Evolutionary conservation across 805 yeast genomes (phyloP).

Genomic region (Lachancea cidri): DNA sequence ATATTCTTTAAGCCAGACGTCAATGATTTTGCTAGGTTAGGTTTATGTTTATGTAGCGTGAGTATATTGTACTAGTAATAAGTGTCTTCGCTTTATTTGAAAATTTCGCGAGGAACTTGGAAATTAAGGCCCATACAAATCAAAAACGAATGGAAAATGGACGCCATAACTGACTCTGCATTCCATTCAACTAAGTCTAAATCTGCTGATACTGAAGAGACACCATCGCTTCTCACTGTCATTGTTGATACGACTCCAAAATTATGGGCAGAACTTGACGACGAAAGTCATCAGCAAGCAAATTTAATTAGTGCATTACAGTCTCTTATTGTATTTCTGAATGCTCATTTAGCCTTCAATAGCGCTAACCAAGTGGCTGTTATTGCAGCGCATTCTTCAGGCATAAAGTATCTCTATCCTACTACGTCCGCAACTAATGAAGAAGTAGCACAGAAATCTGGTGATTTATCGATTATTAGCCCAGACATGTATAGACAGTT

Average conservation of each 20-base stretch:
- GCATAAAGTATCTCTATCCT: conserved; percentile 72
- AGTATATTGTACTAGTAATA: no score
- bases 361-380: conserved; percentile 81
- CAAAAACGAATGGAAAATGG: conserved; percentile 27
- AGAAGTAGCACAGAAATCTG: conserved; percentile 10
- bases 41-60: not conserved
- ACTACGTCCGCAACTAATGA: conserved; percentile 8
- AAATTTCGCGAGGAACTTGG: not conserved
- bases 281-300: conserved; percentile 30
- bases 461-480: conserved; percentile 36
- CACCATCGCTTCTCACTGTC: conserved; percentile 75
- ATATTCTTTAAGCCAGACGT: conserved; percentile 30
- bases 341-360: conserved; percentile 83
- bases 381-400: conserved; percentile 66
- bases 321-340: conserved; percentile 67
- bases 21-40: conserved; percentile 14
- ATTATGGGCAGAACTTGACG: conserved; percentile 36
- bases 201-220: conserved; percentile 41
- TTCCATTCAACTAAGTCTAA: conserved; percentile 25
- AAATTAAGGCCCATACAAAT: not conserved
- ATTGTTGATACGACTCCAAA: conserved; percentile 72
- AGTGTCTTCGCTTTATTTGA: not conserved
- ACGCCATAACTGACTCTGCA: conserved; percentile 34
- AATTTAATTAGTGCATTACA: conserved; percentile 55
- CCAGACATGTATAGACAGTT: conserved; percentile 82